Evolutionary conservation across 192 early-diverging fungal genomes (phyloP), one percentile per base, ranked within the genome.

Genomic region (Podila minutissima): DNA sequence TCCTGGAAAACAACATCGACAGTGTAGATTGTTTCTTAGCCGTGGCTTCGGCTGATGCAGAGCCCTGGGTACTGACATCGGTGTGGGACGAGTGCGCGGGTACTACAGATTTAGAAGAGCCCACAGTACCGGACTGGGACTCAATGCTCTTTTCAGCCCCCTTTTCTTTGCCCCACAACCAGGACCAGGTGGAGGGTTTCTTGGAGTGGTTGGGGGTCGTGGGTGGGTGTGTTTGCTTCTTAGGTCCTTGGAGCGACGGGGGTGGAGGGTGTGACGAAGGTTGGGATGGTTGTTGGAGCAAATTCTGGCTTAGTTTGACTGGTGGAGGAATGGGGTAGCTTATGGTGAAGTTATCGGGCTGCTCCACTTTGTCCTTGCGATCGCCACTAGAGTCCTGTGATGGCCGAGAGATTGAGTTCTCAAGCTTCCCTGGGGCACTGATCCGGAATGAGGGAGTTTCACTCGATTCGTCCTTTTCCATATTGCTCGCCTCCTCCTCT

Each of bases 141-240:
- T 78, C 82, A 5, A 55, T 37, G 3, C 33, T 17, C 35, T 75
- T 74, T 26, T 74, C 71, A 5, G 51, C 48, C 11, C 68, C 73
- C 57, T 75, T 71, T 28, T 84, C 83, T 59, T 79, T 82, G 28
- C 83, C 83, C 83, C 83, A 84, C 5, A 82, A 51, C 83, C 83
- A 84, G 26, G 83, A 84, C 83, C 83, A 84, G 12, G 73, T 66
- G 7, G 83, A 84, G 5, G 83, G 74, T 41, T 84, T 84, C 53
- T 84, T 84, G 50, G 49, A 38, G 37, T 73, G 77, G 0, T 62
- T 38, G 11, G 41, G 31, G 31, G 24, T 50, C n/a, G 59, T 33
- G 24, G 69, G 48, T 53, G 50, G 67, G 17, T 59, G 59, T 15
- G 59, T 24, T 7, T 62, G 37, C 32, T 73, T 81, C 59, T 71